Evolutionary conservation across 2,329 filamentous ascomycete species (phyloP).

Genomic region (Rhynchosporium secalis): DNA sequence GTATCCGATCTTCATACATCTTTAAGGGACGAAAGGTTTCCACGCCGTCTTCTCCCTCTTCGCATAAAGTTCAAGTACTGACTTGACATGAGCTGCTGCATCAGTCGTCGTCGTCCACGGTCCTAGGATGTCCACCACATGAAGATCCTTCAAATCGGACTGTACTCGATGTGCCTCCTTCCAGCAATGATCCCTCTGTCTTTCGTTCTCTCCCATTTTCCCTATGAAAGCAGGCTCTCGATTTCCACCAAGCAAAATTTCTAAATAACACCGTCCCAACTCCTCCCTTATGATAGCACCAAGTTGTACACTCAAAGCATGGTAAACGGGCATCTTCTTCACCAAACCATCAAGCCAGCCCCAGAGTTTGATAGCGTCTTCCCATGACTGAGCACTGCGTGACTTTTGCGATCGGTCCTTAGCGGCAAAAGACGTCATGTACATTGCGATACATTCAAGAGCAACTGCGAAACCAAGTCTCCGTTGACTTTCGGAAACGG

Average conservation of each 20-base stretch:
- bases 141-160: slow-evolving; percentile 44
- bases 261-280: slow-evolving; percentile 20
- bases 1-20: background rate
- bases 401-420: slow-evolving; percentile 19
- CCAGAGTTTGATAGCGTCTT: slow-evolving; percentile 49
- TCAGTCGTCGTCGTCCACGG: slow-evolving; percentile 46
- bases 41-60: slow-evolving; percentile 45
- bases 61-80: slow-evolving; percentile 49
- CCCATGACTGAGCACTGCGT: slow-evolving; percentile 42
- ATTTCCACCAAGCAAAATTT: slow-evolving; percentile 12
- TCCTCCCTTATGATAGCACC: slow-evolving; percentile 28
- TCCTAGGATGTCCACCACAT: slow-evolving; percentile 37
- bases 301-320: slow-evolving; percentile 21
- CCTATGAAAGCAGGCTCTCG: slow-evolving; percentile 36
- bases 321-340: slow-evolving; percentile 33
- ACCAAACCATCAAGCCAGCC: slow-evolving; percentile 41
- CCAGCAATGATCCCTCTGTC: slow-evolving; percentile 39
- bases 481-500: slow-evolving; percentile 27
- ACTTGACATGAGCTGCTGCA: slow-evolving; percentile 46
- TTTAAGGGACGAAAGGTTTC: slow-evolving; percentile 16
- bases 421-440: slow-evolving; percentile 36
- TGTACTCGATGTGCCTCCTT: slow-evolving; percentile 22
- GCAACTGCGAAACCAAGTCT: slow-evolving; percentile 34
- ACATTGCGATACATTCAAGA: slow-evolving; percentile 36
- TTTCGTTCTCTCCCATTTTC: slow-evolving; percentile 25